Evolutionary conservation across 495 filamentous ascomycete genomes (phyloP), one percentile per base, ranked within the genome.

Genomic region (Penicillium coprophilum): DNA sequence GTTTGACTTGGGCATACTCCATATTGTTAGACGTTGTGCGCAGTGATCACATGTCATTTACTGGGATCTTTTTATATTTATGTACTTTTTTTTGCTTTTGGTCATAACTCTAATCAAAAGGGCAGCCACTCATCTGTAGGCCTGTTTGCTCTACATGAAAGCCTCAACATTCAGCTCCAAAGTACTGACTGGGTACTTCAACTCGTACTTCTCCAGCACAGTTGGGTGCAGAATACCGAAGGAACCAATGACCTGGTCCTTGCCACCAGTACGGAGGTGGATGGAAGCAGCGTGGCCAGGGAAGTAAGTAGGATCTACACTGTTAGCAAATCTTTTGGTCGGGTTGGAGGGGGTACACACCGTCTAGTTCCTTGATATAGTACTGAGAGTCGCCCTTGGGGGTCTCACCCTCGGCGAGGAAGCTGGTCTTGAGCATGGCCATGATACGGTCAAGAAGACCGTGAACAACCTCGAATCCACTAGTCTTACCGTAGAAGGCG

Each of bases 391-490:
- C 83, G 32, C 67, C 71, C 64, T 77, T 71, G 45, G 68, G 72
- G 23, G 75, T 65, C 66, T 82, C 69, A 2, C 86, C 87, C 62
- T 92, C 77, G 6, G 83, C 87, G 44, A 92, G 74, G 76, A 96
- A 96, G 36, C 85, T 83, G 23, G 82, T 85, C 62, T 88, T 88
- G 46, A 99, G 80, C 95, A 99, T 97, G 40, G 87, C 76, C 83
- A 99, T 87, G 53, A 97, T 76, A 15, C 94, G 86, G 67, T 97
- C 94, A 27, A 99, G 71, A 58, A 99, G 77, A 47, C 94, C 95
- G 77, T 97, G 95, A 6, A 99, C 91, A 48, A 95, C 76, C 72
- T 99, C 95, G 73, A 99, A 99, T 17, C 94, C 94, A 59, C 87
- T 90, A n/a, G 82, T 89, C 82, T 95, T 96, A 59, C 92, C 93